phyloP scores from a whole-genome alignment of 1,139 yeast genomes.

The Kazachstania sp. region DNA sequence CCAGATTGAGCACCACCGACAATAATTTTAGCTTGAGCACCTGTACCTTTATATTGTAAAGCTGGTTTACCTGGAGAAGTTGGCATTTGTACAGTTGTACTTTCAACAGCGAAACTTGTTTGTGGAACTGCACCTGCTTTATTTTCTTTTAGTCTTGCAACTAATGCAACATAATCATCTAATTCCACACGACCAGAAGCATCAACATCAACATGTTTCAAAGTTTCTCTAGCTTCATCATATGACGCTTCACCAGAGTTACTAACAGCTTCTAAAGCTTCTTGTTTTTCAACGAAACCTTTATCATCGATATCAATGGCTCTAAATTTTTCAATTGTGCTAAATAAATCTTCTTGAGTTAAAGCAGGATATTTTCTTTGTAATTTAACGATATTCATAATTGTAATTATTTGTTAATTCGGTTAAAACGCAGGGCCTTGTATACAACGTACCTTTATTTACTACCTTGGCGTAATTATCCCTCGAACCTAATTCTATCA shows the following conservation, averaged over 20 bases:
- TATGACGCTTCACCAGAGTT: constrained; percentile 73
- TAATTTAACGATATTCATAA: constrained; percentile 47
- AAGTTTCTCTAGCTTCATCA: constrained; percentile 89
- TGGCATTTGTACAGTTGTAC: constrained; percentile 18
- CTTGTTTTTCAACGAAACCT: constrained; percentile 94
- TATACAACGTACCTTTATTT: too few species aligned
- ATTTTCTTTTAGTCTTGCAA: constrained; percentile 56
- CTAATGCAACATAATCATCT: constrained; percentile 87
- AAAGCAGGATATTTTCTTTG: constrained; percentile 77
- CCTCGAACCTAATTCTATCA: too few species aligned
- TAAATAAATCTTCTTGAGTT: constrained; percentile 78
- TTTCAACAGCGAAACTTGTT: constrained; percentile 26
- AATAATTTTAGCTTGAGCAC: constrained; percentile 57
- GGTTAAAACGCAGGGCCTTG: too few species aligned
- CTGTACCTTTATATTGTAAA: constrained; percentile 45
- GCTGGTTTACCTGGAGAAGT: constrained; percentile 25
- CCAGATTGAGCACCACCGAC: constrained; percentile 81
- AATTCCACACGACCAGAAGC: constrained; percentile 95
- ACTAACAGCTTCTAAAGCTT: constrained; percentile 75
- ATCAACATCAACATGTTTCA: constrained; percentile 84
- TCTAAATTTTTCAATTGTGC: constrained; percentile 74
- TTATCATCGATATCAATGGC: constrained; percentile 79
- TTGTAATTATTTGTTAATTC: neutral
- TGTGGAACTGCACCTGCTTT: constrained; percentile 30
- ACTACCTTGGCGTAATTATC: too few species aligned